Evolutionary conservation across 2,329 filamentous ascomycete genomes (phyloP), one percentile per base, ranked within the genome.

Genomic region (Fusarium burgessii): DNA sequence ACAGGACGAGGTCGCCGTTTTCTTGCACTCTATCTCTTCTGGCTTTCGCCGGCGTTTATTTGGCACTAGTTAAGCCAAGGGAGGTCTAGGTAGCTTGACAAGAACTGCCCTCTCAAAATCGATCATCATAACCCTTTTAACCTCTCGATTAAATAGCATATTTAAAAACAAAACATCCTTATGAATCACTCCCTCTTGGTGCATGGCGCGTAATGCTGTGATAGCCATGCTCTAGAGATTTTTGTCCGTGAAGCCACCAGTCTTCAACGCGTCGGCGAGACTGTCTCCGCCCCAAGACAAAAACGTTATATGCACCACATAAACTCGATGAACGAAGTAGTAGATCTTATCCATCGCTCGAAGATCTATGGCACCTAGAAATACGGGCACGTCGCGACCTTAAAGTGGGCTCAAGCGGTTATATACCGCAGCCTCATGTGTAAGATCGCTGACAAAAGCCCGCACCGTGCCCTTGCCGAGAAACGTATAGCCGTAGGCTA

Each of bases 401-500:
- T 85, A 78, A 23, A 81, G 46, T 13, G 72, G 51, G 49, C 63
- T 20, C 1, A 84, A 75, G n/a, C 75, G 77, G 15, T 71, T 13
- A 62, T 84, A 84, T 1, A 84, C 74, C 2, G 46, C 50, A 6
- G 75, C 77, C 70, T 84, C 79, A 43, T 82, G 74, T 62, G 79
- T 41, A 9, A 84, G 79, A 62, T 80, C 76, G 8, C 45, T 18
- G 35, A 80, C 65, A 23, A 81, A 82, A 20, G 64, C 76, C 25
- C 18, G 29, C 5, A 81, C 74, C 3, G 78, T 84, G 25, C 80
- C 80, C 70, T 86, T 86, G 52, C 78, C 74, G 32, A 82, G 74
- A 47, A 86, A 81, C 4, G 79, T 83, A 74, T 85, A 86, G 64
- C 82, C 79, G 66, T 84, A 79, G 4, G 64, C 74, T 27, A 80